Evolutionary conservation across 2,329 filamentous ascomycete species (phyloP).

Genomic region (Diaporthe citriasiana): DNA sequence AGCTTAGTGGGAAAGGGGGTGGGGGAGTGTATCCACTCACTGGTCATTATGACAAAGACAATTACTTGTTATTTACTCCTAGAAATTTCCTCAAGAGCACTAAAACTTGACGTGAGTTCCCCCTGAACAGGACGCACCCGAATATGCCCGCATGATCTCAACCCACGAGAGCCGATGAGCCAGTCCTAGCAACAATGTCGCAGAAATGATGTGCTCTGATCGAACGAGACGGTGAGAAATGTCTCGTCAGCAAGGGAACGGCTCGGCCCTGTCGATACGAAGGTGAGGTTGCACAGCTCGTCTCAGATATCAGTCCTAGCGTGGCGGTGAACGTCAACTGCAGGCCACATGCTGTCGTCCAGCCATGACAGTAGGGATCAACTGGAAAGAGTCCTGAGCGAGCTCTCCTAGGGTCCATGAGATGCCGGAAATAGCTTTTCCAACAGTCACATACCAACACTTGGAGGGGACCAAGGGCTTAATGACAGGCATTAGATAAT

Average conservation of each 20-base stretch:
- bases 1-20: background rate
- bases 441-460: too few relatives aligned
- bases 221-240: background rate
- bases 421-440: background rate
- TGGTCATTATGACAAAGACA: background rate
- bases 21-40: background rate
- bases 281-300: background rate
- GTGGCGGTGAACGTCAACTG: background rate
- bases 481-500: too few relatives aligned
- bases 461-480: background rate
- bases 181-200: background rate
- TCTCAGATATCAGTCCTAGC: background rate
- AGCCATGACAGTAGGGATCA: background rate
- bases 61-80: too few relatives aligned
- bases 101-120: too few relatives aligned
- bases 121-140: background rate
- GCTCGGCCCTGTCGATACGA: background rate
- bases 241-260: background rate
- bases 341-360: background rate
- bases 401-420: too few relatives aligned
- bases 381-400: background rate
- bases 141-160: background rate
- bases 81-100: too few relatives aligned
- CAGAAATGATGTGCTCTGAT: background rate
- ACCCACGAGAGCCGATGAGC: background rate